These are phyloP conservation scores for Fonsecaea monophora DNA, from an alignment of 2,329 filamentous ascomycete genomes.

Conservation along the genomic window DNA sequence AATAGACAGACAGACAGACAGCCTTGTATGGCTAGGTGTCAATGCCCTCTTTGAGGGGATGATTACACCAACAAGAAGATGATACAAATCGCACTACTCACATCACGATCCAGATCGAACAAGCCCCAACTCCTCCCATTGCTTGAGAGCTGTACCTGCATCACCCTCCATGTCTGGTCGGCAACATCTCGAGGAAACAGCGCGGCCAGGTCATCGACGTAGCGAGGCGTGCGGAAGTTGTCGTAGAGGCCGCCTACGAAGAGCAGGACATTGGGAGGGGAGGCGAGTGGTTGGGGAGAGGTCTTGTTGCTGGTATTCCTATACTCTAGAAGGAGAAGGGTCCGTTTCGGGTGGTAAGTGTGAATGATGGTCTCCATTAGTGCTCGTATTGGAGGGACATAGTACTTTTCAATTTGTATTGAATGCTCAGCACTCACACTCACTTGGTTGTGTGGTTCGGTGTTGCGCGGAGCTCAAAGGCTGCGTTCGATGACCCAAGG, in stretches of 20 bases:
- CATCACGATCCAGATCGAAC: conserved; percentile 59
- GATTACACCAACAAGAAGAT: background rate
- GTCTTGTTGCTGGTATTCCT: conserved; percentile 9
- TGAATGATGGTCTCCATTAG: conserved; percentile 31
- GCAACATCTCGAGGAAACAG: conserved; percentile 46
- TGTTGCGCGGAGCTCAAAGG: background rate
- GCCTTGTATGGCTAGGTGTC: no score
- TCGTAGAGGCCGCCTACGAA: conserved; percentile 67
- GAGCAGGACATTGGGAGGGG: conserved; percentile 53
- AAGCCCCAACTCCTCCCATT: conserved; percentile 64
- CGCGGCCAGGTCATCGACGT: conserved; percentile 57
- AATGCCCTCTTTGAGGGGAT: background rate
- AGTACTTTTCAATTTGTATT: background rate
- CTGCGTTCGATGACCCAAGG: background rate
- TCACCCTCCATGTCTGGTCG: conserved; percentile 58
- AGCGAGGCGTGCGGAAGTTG: conserved; percentile 62
- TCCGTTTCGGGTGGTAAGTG: conserved; percentile 32
- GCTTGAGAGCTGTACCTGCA: conserved; percentile 59
- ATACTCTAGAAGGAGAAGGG: conserved; percentile 38
- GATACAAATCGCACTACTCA: conserved; percentile 11
- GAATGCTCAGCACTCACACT: background rate
- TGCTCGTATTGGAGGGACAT: background rate
- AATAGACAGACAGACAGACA: background rate
- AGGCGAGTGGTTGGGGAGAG: background rate
- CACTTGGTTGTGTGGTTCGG: background rate